Evolutionary conservation across 768 basidiomycete species (phyloP), one percentile per base, ranked within the genome.

Genomic region (Lactarius trivialis): DNA sequence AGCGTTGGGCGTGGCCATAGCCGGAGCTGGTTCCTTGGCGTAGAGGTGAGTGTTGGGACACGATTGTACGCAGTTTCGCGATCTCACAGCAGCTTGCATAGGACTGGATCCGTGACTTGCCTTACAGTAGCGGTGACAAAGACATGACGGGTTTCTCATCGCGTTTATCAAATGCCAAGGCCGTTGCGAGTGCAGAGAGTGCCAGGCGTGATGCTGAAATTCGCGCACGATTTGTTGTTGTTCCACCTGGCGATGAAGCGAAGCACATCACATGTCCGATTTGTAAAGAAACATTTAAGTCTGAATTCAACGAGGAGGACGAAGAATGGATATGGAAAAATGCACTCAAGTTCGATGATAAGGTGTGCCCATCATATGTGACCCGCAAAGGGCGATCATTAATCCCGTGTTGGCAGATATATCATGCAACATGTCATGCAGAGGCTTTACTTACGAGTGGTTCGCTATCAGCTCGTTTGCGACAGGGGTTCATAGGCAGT

Each of bases 251-350:
- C 66, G 88, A 90, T 75, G 93, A 93, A 71, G 89, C 91, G 58
- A 88, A 86, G 70, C 77, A 82, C 28, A 76, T 92, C 68, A 84
- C 88, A 65, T 99, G 96, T 79, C 93, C 94, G 28, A 91, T 99
- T 68, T 99, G 97, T 84, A 97, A 96, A 78, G 96, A 99, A 74
- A 74, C 73, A 60, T 80, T 98, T 73, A 91, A 92, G 78, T 84
- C 86, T 67, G 96, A 97, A 77, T 98, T 91, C 72, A 74, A 86
- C 60, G 93, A 98, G 71, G 95, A 97, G 53, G 93, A 95, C 64
- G 96, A 98, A 76, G 96, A 97, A 64, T 98, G 95, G 95, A 89
- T 97, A 14, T 99, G 93, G 93, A 84, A 82, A 71, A 96, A 99
- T 70, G 93, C 95, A 0, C 79, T 92, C 21, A 83, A 80, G 73